Evolutionary conservation across 441 rosid genomes (phyloP).

Genomic region (Brassica hybrid): DNA sequence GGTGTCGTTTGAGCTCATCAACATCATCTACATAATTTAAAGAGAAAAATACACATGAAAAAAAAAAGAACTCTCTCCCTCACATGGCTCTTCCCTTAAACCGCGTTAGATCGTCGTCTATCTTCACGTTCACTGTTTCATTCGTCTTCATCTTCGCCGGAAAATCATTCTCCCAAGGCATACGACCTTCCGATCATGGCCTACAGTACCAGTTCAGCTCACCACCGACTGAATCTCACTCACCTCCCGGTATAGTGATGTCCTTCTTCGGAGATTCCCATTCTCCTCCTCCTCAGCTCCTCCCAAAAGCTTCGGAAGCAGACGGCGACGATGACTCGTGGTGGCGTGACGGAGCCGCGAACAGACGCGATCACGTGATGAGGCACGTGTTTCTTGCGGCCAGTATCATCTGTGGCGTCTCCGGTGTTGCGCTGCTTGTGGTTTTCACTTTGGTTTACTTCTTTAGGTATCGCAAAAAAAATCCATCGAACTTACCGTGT

Average conservation of each 20-base stretch:
- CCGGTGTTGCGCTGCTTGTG: conserved; percentile 59
- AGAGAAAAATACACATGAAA: no score
- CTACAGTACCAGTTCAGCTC: conserved; percentile 54
- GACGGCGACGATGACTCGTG: conserved; percentile 43
- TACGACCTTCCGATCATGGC: conserved; percentile 86
- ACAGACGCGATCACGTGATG: conserved; percentile 47
- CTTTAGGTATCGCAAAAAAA: conserved; percentile 39
- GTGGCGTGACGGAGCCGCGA: conserved; percentile 45
- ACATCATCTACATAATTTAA: no score
- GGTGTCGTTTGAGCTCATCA: not conserved
- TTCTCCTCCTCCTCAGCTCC: conserved; percentile 45
- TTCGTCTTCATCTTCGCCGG: conserved; percentile 32
- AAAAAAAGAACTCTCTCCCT: not conserved
- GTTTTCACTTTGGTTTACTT: conserved; percentile 52
- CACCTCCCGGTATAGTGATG: conserved; percentile 52
- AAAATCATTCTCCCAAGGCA: conserved; percentile 46
- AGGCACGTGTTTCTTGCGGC: conserved; percentile 65
- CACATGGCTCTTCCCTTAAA: conserved; percentile 42
- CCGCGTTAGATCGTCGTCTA: conserved; percentile 36
- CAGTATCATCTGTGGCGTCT: conserved; percentile 60
- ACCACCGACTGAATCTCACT: conserved; percentile 48
- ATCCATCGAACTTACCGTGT: conserved; percentile 8
- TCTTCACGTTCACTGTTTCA: conserved; percentile 19
- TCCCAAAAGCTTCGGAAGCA: conserved; percentile 50
- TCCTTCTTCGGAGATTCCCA: conserved; percentile 59